Conservation (phyloP, 2,329 filamentous ascomycete species). For the Scytalidium lignicola region DNA sequence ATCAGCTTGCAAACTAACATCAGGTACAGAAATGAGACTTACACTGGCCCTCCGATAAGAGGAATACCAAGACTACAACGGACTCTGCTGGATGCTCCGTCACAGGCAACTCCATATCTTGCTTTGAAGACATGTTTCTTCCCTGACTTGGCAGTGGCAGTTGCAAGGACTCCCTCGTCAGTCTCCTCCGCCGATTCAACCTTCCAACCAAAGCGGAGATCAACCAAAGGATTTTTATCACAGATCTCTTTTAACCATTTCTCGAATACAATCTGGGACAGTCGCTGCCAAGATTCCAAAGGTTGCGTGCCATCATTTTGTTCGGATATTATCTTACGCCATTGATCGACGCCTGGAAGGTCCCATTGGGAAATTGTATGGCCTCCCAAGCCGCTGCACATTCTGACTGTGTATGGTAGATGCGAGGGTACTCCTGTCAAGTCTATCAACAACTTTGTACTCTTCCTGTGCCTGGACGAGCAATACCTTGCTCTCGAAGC, state of each 20-base stretch:
- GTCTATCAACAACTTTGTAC: no score
- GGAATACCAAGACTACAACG: constrained; percentile 22
- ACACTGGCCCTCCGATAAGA: constrained; percentile 15
- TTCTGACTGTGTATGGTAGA: constrained; percentile 11
- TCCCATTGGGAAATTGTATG: neutral
- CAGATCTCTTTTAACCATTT: constrained; percentile 27
- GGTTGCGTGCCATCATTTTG: constrained; percentile 30
- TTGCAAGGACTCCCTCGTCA: neutral
- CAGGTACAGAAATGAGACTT: neutral
- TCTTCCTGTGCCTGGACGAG: no score
- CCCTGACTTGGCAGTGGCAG: neutral
- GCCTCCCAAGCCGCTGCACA: constrained; percentile 9
- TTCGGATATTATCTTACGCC: constrained; percentile 16
- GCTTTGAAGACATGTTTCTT: neutral
- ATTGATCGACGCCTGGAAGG: constrained; percentile 9
- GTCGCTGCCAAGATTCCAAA: constrained; percentile 26
- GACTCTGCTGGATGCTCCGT: constrained; percentile 40
- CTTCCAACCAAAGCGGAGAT: constrained; percentile 25
- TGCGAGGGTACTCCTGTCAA: constrained; percentile 8
- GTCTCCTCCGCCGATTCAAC: constrained; percentile 3
- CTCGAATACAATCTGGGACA: constrained; percentile 30
- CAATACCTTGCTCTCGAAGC: constrained; percentile 9
- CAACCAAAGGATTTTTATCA: constrained; percentile 17
- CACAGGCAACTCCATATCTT: constrained; percentile 42
- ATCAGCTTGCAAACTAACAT: no score